Conservation (phyloP, 345 rosid species). For the Eucalyptus guilfoylei region DNA sequence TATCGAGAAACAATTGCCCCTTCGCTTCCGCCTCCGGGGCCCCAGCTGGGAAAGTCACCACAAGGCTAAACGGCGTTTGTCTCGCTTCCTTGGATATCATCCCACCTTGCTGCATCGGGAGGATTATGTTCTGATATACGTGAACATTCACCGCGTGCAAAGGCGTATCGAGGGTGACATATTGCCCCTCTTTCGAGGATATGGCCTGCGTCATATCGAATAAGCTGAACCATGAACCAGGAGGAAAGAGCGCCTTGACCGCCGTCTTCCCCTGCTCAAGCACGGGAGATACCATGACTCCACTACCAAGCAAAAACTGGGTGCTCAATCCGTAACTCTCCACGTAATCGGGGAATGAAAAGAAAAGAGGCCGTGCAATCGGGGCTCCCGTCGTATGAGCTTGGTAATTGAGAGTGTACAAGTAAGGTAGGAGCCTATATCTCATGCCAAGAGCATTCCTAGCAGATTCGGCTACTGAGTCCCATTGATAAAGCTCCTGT, state of each 20-base stretch:
- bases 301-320: conserved; percentile 83
- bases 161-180: conserved; percentile 63
- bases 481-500: conserved; percentile 97
- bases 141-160: conserved; percentile 76
- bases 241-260: conserved; percentile 79
- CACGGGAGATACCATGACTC: conserved; percentile 92
- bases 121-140: conserved; percentile 62
- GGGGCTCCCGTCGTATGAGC: conserved; percentile 78
- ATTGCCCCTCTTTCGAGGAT: conserved; percentile 34
- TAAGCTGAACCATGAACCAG: conserved; percentile 84
- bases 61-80: conserved; percentile 68
- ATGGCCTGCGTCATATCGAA: conserved; percentile 58
- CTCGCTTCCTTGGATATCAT: conserved; percentile 73
- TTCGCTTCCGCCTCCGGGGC: conserved; percentile 52
- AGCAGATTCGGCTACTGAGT: conserved; percentile 66
- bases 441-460: conserved; percentile 96
- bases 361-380: conserved; percentile 94
- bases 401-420: conserved; percentile 76
- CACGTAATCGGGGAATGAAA: conserved; percentile 62
- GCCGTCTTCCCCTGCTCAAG: conserved; percentile 59
- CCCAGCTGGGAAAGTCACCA: conserved; percentile 69
- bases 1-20: conserved; percentile 62
- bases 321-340: conserved; percentile 70
- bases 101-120: conserved; percentile 95
- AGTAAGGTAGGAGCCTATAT: conserved; percentile 73